Evolutionary conservation across 768 basidiomycete genomes (phyloP), one percentile per base, ranked within the genome.

Genomic region (Megacollybia marginata): DNA sequence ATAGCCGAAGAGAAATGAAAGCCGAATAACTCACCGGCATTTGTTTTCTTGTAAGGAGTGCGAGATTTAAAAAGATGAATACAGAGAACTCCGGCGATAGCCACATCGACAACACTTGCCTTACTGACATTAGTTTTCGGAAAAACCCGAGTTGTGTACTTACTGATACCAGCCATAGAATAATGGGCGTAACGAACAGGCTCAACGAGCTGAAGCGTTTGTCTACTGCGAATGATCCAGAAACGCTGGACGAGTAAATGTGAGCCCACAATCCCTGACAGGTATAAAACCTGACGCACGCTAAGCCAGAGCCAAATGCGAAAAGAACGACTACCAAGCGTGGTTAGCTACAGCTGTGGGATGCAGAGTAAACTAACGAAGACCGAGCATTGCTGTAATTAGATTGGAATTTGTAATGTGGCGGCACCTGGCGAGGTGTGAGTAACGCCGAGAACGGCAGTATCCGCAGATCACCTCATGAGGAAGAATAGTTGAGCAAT

Each of bases 61-160:
- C 40, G 42, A 1, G 46, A 36, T 13, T 42, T 5, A 18, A 35
- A 28, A 5, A 54, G 47, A 2, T 13, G 5, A 31, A 40, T 7
- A 9, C 16, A 33, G 2, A 54, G 47, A 28, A 54, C 42, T 6
- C 12, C n/a, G 1, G 50, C 46, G n/a, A 54, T 54, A 5, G 47
- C 32, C 13, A 52, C 8, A 18, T 54, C 53, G 16, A 50, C 44
- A 28, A 52, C 44, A 6, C 47, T 50, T 2, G 55, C 50, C 54
- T 55, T 12, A 15, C 4, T n/a, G 15, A 45, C 15, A 10, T 48
- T 8, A 33, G 18, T 2, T 12, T 16, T 2, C 9, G 13, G 19
- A 12, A 16, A 16, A n/a, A 13, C 38, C 4, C 28, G 9, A 12
- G 18, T 13, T 19, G 47, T n/a, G 18, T 10, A 33, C 47, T 31